phyloP scores from a whole-genome alignment of 2,329 filamentous ascomycete genomes.

The Chaetothyriales sp. region DNA sequence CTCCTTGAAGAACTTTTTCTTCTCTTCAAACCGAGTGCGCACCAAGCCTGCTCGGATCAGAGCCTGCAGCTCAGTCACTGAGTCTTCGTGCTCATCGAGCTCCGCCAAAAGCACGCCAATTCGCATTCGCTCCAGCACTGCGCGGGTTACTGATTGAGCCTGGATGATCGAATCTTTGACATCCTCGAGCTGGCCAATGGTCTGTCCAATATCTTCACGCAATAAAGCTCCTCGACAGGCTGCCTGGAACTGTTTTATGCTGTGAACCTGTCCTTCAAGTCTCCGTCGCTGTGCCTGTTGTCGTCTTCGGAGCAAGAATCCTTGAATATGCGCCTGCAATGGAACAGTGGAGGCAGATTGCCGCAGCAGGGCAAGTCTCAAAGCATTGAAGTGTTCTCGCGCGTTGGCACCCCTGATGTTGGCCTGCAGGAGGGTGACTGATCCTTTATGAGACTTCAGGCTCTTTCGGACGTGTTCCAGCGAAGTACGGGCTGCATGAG shows the following conservation, averaged over 20 bases:
- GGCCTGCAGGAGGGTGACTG: constrained; percentile 37
- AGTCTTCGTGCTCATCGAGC: constrained; percentile 70
- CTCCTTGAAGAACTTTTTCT: constrained; percentile 74
- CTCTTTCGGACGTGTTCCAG: constrained; percentile 22
- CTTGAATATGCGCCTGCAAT: constrained; percentile 44
- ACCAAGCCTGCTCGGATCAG: constrained; percentile 58
- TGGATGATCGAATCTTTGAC: constrained; percentile 51
- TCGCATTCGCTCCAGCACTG: constrained; percentile 60
- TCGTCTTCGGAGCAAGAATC: constrained; percentile 23
- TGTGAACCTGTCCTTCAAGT: constrained; percentile 20
- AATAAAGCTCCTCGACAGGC: constrained; percentile 27
- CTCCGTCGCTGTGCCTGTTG: constrained; percentile 20
- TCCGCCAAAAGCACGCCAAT: constrained; percentile 61
- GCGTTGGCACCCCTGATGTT: constrained; percentile 33
- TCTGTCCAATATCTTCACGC: constrained; percentile 27
- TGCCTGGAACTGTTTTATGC: constrained; percentile 26
- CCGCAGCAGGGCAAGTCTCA: constrained; percentile 39
- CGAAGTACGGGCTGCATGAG: constrained; percentile 21
- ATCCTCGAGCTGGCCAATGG: constrained; percentile 55
- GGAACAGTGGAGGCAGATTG: constrained; percentile 42
- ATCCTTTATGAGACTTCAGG: constrained; percentile 30
- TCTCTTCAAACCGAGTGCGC: constrained; percentile 61
- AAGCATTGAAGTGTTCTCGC: constrained; percentile 27
- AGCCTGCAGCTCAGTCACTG: constrained; percentile 59
- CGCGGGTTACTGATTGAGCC: constrained; percentile 62